These are phyloP conservation scores for Alternaria solani DNA, from an alignment of 2,329 filamentous ascomycete genomes.

Conservation along the genomic window DNA sequence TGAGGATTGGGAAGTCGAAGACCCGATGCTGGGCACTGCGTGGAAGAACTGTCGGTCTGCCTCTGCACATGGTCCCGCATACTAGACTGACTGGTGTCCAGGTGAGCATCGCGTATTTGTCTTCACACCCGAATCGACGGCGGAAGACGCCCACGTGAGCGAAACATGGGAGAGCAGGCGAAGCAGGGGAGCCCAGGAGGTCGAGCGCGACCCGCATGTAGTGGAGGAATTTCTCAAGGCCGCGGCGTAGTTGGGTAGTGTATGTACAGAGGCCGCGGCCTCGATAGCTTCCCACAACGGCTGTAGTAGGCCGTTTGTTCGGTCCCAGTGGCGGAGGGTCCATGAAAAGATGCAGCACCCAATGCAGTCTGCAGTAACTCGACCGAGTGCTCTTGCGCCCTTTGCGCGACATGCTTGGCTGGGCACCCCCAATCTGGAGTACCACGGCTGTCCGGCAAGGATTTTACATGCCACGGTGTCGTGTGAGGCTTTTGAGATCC, in stretches of 20 bases:
- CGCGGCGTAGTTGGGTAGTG: slow-evolving; percentile 15
- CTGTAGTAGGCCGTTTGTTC: slow-evolving; percentile 1
- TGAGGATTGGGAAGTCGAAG: slow-evolving; percentile 69
- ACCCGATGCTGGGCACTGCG: slow-evolving; percentile 42
- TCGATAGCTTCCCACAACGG: slow-evolving; percentile 8
- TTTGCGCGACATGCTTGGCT: background rate
- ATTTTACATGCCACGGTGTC: background rate
- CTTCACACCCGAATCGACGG: slow-evolving; percentile 37
- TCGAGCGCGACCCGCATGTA: slow-evolving; percentile 40
- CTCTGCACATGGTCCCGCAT: background rate
- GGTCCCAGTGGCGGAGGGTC: background rate
- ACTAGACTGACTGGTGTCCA: slow-evolving; percentile 4
- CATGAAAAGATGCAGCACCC: background rate
- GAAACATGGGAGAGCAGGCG: slow-evolving; percentile 36
- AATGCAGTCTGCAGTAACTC: background rate
- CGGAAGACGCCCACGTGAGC: slow-evolving; percentile 37
- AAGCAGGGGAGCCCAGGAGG: slow-evolving; percentile 24
- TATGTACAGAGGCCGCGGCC: background rate
- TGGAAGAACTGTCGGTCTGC: slow-evolving; percentile 42
- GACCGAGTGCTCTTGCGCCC: background rate
- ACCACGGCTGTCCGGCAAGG: slow-evolving; percentile 2
- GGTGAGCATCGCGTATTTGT: slow-evolving; percentile 44
- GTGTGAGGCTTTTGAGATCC: background rate
- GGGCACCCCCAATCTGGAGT: background rate
- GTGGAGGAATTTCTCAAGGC: slow-evolving; percentile 35